phyloP scores from a whole-genome alignment of 768 basidiomycete species.

The Fistulinella prunicolor region DNA sequence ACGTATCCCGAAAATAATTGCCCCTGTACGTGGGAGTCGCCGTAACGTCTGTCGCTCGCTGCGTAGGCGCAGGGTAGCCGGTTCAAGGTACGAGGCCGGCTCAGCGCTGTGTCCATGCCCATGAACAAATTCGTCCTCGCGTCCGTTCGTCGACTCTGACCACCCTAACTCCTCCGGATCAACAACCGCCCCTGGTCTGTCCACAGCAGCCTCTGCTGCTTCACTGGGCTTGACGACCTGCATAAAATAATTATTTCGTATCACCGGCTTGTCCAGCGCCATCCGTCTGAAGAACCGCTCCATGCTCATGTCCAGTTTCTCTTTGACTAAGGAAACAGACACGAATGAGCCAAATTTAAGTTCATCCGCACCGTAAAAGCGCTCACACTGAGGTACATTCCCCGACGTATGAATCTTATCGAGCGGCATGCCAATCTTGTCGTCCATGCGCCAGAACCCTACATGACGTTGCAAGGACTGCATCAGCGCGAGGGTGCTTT shows the following conservation, averaged over 20 bases:
- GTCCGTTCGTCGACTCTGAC: conserved; percentile 51
- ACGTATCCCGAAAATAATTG: conserved; percentile 69
- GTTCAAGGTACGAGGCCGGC: conserved; percentile 20
- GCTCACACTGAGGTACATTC: conserved; percentile 71
- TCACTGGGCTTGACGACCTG: conserved; percentile 35
- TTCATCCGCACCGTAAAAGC: too few relatives aligned
- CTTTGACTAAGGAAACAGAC: too few relatives aligned
- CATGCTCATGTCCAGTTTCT: conserved; percentile 62
- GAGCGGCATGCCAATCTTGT: conserved; percentile 72
- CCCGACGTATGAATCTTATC: conserved; percentile 68
- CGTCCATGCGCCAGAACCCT: conserved; percentile 78
- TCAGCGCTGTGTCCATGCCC: conserved; percentile 26
- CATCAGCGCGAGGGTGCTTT: too few relatives aligned
- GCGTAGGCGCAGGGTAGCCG: conserved; percentile 52
- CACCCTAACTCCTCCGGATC: conserved; percentile 71
- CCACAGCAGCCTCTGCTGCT: conserved; percentile 1
- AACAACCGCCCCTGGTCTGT: conserved; percentile 19
- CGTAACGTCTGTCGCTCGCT: conserved; percentile 71
- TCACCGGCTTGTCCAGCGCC: conserved; percentile 65
- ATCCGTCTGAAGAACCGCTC: conserved; percentile 70
- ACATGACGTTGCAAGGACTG: background rate
- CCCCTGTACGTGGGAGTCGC: conserved; percentile 60
- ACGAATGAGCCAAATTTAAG: too few relatives aligned
- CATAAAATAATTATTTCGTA: conserved; percentile 66
- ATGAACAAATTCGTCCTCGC: conserved; percentile 44